phyloP scores from a whole-genome alignment of 805 yeast genomes.

The Lipomyces anomalus region DNA sequence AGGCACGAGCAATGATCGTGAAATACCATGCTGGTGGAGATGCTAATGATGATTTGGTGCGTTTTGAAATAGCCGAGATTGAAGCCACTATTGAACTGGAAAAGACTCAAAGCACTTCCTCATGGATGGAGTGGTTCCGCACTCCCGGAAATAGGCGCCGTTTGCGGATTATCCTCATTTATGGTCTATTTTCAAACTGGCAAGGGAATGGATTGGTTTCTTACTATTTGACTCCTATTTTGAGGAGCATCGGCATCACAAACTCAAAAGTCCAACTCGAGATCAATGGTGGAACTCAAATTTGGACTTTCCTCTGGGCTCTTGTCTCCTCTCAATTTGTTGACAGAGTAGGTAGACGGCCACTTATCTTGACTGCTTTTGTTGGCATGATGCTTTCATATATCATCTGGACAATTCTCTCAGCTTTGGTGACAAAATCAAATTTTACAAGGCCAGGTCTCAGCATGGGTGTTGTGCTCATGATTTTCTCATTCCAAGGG shows the following conservation, averaged over 20 bases:
- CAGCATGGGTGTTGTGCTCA: constrained; percentile 15
- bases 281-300: constrained; percentile 47
- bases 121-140: constrained; percentile 37
- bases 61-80: constrained; percentile 12
- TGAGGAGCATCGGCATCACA: constrained; percentile 48
- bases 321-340: constrained; percentile 30
- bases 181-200: constrained; percentile 40
- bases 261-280: constrained; percentile 40
- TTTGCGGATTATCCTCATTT: constrained; percentile 31
- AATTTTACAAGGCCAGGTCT: constrained; percentile 31
- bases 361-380: constrained; percentile 31
- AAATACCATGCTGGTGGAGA: constrained; percentile 42
- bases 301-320: constrained; percentile 41
- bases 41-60: constrained; percentile 23
- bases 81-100: constrained; percentile 6
- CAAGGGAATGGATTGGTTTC: constrained; percentile 50
- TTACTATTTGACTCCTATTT: constrained; percentile 47
- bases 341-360: constrained; percentile 25
- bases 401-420: constrained; percentile 29
- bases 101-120: no score
- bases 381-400: constrained; percentile 34
- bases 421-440: constrained; percentile 43
- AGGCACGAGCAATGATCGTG: constrained; percentile 41
- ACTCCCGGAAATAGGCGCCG: constrained; percentile 41
- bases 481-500: constrained; percentile 18